These are phyloP conservation scores for Thyridium curvatum DNA, from an alignment of 2,329 filamentous ascomycete species.

Conservation along the genomic window DNA sequence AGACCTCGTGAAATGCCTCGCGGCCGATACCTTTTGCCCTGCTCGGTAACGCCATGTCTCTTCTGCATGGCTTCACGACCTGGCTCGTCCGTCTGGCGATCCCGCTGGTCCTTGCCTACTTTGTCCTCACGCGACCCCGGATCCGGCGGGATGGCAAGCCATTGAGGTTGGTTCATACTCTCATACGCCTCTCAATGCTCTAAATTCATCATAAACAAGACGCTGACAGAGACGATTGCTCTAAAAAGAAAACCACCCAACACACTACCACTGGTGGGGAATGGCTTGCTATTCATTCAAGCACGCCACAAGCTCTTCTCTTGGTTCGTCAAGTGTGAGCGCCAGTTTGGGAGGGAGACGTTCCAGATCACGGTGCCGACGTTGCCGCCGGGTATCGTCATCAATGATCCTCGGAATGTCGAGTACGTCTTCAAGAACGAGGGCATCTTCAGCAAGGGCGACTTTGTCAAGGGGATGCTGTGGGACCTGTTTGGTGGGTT, in stretches of 20 bases:
- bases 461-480: constrained; percentile 53
- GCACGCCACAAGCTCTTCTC: constrained; percentile 52
- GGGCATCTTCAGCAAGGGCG: constrained; percentile 53
- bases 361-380: constrained; percentile 57
- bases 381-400: constrained; percentile 55
- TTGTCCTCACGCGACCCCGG: too few relatives aligned
- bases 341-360: constrained; percentile 50
- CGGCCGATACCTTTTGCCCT: too few relatives aligned
- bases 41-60: too few relatives aligned
- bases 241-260: constrained; percentile 39
- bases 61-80: too few relatives aligned
- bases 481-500: constrained; percentile 53
- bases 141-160: too few relatives aligned
- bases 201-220: too few relatives aligned
- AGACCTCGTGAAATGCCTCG: too few relatives aligned
- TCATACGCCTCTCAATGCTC: background rate
- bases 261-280: constrained; percentile 50
- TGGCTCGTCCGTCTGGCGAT: too few relatives aligned
- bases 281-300: constrained; percentile 55
- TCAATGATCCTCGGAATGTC: constrained; percentile 55
- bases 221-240: too few relatives aligned
- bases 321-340: constrained; percentile 57
- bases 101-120: too few relatives aligned
- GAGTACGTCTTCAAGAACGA: constrained; percentile 59
- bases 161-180: too few relatives aligned